Evolutionary conservation across 1,284 basidiomycete genomes (phyloP).

Genomic region (Rhodotorula sp.): DNA sequence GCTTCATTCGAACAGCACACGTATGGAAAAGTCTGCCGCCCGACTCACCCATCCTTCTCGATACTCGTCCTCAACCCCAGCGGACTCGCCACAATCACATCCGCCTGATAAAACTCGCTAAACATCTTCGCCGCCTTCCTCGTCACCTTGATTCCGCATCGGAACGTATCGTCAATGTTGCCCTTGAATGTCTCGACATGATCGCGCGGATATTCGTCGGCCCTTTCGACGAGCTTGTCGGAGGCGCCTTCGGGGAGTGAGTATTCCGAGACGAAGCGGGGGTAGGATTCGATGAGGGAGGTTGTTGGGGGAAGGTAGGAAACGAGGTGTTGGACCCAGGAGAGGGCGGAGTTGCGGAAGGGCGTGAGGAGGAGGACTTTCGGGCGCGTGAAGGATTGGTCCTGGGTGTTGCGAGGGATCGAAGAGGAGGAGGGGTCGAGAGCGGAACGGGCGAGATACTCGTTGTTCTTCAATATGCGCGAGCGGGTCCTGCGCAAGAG

Average conservation of each 20-base stretch:
- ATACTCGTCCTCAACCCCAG: conserved; percentile 86
- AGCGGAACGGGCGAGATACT: conserved; percentile 68
- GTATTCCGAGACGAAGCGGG: conserved; percentile 80
- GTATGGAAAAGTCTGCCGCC: not conserved
- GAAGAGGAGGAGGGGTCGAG: conserved; percentile 55
- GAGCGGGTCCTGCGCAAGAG: conserved; percentile 70
- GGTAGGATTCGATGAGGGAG: conserved; percentile 73
- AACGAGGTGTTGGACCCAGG: conserved; percentile 63
- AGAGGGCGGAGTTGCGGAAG: conserved; percentile 81
- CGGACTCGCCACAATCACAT: conserved; percentile 90
- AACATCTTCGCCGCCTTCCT: conserved; percentile 83
- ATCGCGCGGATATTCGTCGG: conserved; percentile 76
- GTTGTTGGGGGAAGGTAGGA: conserved; percentile 59
- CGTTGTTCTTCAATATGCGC: conserved; percentile 89
- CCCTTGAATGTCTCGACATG: conserved; percentile 92
- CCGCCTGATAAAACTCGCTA: conserved; percentile 83
- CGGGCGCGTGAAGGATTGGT: conserved; percentile 97
- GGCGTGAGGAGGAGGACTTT: conserved; percentile 88
- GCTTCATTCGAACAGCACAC: rapidly evolving
- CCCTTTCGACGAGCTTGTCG: conserved; percentile 69
- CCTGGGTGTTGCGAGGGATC: conserved; percentile 58
- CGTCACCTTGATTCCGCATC: conserved; percentile 88
- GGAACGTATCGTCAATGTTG: conserved; percentile 96
- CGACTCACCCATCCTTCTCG: conserved; percentile 69
- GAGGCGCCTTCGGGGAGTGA: conserved; percentile 70